Evolutionary conservation across 176 grass and related monocot species (phyloP), one percentile per base, ranked within the genome.

Genomic region (Lolium rigidum): DNA sequence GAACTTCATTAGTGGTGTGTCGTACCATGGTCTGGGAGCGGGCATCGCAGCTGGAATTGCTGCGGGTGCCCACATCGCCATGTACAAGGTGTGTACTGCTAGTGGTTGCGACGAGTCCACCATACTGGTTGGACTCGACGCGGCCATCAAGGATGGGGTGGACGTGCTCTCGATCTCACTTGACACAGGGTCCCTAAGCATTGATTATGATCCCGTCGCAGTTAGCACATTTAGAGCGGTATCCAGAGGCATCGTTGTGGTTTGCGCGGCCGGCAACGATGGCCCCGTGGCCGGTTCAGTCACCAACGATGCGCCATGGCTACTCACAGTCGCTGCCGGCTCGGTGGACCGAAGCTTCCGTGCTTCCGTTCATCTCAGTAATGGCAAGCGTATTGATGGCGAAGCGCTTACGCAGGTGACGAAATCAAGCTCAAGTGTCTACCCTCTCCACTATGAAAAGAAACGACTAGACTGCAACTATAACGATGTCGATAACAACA

Each of bases 61-160:
- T 74, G 44, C 12, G 1, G 43, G 70, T 0, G 70, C 70, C 70
- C 70, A 74, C 7, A 74, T 74, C 21, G n/a, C 70, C 44, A 74
- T 74, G 70, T 74, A 74, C 44, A 74, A 74, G 70, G 70, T 74
- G 70, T 74, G 70, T 44, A 4, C 65, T 4, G 2, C 10, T 12
- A 4, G n/a, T 47, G 70, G 44, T 2, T 74, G 70, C 25, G 6
- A 9, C 3, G 44, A 25, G 12, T 74, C 70, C 2, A 2, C 21
- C 21, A 49, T 74, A 25, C 6, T 74, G 12, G 44, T 44, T 1
- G 70, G 70, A 47, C 5, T 74, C 44, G 44, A 74, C 11, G 44
- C 12, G 13, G 70, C 70, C 70, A 74, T 74, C 44, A 74, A 74
- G 70, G 70, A 74, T 49, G 70, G 70, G 70, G 70, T 74, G 43